Base-by-base conservation (phyloP, 2,329 filamentous ascomycete genomes). In the Apiospora saccharicola region DNA sequence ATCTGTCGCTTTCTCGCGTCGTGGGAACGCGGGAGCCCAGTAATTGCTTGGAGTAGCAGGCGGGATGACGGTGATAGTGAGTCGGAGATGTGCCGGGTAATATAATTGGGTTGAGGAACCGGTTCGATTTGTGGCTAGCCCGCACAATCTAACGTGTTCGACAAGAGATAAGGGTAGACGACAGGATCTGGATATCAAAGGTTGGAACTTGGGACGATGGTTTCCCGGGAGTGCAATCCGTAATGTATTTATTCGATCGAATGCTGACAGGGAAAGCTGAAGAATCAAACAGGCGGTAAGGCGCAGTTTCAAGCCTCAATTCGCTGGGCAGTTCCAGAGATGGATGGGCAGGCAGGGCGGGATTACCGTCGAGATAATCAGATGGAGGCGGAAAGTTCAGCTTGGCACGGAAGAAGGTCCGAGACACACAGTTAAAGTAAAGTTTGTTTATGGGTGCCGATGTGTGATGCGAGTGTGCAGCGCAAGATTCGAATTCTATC, bases 321-420 rank as follows among this genome's bases (percentile, higher is more conserved):
- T 64, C n/a, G 57, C 57, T 64, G 57, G 57, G 57, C 57, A 41
- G 19, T 64, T 64, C 57, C 57, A 64, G 57, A 41, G 57, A 64
- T 13, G 30, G 57, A 64, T 34, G 12, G 12, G 26, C 49, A 51
- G 57, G 57, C 34, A 64, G 57, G 34, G 57, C 57, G 57, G 57
- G 57, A 64, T 64, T 64, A 64, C 57, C 57, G 57, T 64, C 57
- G 57, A 64, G 57, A 64, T 64, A 64, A 64, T 64, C 57, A 41
- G 57, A 64, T 64, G 57, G 57, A 64, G 57, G 57, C 30, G 57
- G 34, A 41, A 64, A 34, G 57, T 64, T 64, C 22, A 41, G n/a
- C 57, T 64, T 64, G 34, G 57, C 57, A 64, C 57, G 57, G 57
- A 64, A 64, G 34, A 64, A 64, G 57, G 57, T 22, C 57, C 57